Evolutionary conservation across 2,329 filamentous ascomycete genomes (phyloP).

Genomic region (Cytospora schulzeri): DNA sequence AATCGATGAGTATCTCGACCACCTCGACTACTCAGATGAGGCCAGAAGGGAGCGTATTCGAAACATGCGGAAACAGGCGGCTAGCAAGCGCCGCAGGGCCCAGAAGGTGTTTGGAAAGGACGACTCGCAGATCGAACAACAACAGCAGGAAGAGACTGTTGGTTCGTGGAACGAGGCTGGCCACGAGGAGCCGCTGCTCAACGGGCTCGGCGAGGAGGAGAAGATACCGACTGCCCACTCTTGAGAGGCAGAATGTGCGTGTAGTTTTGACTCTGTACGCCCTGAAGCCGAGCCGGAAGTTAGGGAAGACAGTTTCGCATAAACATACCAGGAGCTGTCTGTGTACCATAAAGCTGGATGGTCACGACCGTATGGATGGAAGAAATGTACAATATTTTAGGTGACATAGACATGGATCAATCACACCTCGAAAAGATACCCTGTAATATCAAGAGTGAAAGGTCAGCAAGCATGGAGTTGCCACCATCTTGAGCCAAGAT

Average conservation of each 20-base stretch:
- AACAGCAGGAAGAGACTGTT: constrained; percentile 30
- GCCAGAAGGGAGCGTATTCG: constrained; percentile 33
- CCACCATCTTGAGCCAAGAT: not conserved
- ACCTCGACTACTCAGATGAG: constrained; percentile 53
- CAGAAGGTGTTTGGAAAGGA: constrained; percentile 31
- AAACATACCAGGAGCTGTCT: not conserved
- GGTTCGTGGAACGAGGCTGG: constrained; percentile 40
- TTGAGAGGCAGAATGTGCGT: not conserved
- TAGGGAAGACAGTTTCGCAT: not conserved
- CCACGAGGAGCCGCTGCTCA: constrained; percentile 40
- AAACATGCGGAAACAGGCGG: constrained; percentile 26
- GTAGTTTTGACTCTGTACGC: too few relatives aligned
- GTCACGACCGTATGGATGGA: too few relatives aligned
- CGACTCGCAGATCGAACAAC: constrained; percentile 2
- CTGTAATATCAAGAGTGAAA: not conserved
- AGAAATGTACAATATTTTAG: not conserved
- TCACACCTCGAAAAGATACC: constrained; percentile 6
- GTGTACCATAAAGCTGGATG: not conserved
- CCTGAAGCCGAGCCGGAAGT: too few relatives aligned
- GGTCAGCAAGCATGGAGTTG: not conserved
- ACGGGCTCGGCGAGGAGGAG: constrained; percentile 31
- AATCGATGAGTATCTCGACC: constrained; percentile 65
- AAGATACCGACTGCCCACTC: not conserved
- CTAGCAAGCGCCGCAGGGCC: constrained; percentile 29
- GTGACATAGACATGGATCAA: not conserved